Conservation (phyloP, 1,284 basidiomycete genomes). For the Ustilago trichophora region DNA sequence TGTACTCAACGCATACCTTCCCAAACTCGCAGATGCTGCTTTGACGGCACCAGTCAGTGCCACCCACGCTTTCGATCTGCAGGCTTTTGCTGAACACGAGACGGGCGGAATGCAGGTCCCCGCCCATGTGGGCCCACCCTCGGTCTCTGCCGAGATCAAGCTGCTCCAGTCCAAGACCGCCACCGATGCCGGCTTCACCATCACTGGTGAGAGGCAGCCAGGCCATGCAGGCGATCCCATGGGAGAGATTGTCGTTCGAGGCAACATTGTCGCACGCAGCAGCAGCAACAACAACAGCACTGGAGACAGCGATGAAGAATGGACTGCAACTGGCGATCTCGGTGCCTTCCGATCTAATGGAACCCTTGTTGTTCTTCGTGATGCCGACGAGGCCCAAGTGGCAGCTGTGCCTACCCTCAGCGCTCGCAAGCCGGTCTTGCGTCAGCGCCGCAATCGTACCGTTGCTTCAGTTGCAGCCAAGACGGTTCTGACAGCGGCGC, state of each 20-base stretch:
- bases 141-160: slow-evolving; percentile 60
- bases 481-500: slow-evolving; percentile 10
- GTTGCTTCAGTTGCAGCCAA: slow-evolving; percentile 6
- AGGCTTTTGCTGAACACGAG: slow-evolving; percentile 58
- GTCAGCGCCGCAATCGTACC: slow-evolving; percentile 20
- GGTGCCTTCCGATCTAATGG: slow-evolving; percentile 60
- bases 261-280: slow-evolving; percentile 38
- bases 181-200: slow-evolving; percentile 15
- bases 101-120: slow-evolving; percentile 40
- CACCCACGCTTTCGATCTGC: slow-evolving; percentile 59
- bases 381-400: slow-evolving; percentile 23
- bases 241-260: slow-evolving; percentile 54
- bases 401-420: slow-evolving; percentile 34
- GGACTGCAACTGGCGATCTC: slow-evolving; percentile 56
- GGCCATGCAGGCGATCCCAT: slow-evolving; percentile 46
- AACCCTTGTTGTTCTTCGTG: slow-evolving; percentile 57
- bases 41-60: slow-evolving; percentile 52
- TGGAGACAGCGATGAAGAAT: slow-evolving; percentile 18
- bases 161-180: slow-evolving; percentile 48
- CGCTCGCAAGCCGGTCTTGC: slow-evolving; percentile 28
- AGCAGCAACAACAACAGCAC: too few species aligned
- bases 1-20: slow-evolving; percentile 58
- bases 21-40: slow-evolving; percentile 9
- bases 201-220: slow-evolving; percentile 31
- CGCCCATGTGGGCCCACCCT: slow-evolving; percentile 61